These are phyloP conservation scores for Nectriaceae sp. DNA, from an alignment of 2,329 filamentous ascomycete genomes.

Conservation along the genomic window DNA sequence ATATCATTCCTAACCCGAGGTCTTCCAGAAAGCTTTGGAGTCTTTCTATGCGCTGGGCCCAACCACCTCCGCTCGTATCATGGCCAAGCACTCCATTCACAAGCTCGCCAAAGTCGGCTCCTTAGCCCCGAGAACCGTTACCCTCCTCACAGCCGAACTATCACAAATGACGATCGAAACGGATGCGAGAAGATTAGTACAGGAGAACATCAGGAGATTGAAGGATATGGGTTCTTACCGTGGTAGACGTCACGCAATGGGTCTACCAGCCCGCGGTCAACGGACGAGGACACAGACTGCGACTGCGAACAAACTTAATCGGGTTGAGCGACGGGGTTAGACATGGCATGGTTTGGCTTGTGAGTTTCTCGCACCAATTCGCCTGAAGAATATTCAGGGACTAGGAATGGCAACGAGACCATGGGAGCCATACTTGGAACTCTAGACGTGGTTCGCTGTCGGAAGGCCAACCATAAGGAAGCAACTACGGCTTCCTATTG, in stretches of 20 bases:
- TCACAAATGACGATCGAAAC: constrained; percentile 93
- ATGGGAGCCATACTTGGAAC: background rate
- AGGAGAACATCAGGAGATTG: constrained; percentile 83
- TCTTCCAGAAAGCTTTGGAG: constrained; percentile 67
- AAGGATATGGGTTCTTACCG: constrained; percentile 91
- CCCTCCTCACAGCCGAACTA: constrained; percentile 80
- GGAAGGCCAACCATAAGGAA: no score
- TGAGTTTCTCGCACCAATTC: background rate
- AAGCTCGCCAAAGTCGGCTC: constrained; percentile 76
- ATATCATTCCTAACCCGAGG: constrained; percentile 10
- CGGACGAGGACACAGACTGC: constrained; percentile 74
- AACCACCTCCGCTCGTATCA: constrained; percentile 68
- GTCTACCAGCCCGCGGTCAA: constrained; percentile 88
- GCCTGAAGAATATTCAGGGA: background rate
- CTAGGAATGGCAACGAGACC: background rate
- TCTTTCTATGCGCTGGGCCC: constrained; percentile 85
- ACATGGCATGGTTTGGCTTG: background rate
- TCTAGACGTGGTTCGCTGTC: constrained; percentile 3
- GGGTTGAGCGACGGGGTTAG: constrained; percentile 44
- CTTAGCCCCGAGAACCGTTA: constrained; percentile 74
- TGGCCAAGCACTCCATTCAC: constrained; percentile 89
- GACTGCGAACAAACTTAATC: constrained; percentile 64
- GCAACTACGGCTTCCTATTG: constrained; percentile 18
- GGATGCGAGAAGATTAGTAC: constrained; percentile 74
- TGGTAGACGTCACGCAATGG: constrained; percentile 89